Percentiles rank a stretch among this genome's conserved stretches.
Evolutionary conservation across 352 stramenopile genomes (phyloP).

Genomic region (Globisporangium paddicum): DNA sequence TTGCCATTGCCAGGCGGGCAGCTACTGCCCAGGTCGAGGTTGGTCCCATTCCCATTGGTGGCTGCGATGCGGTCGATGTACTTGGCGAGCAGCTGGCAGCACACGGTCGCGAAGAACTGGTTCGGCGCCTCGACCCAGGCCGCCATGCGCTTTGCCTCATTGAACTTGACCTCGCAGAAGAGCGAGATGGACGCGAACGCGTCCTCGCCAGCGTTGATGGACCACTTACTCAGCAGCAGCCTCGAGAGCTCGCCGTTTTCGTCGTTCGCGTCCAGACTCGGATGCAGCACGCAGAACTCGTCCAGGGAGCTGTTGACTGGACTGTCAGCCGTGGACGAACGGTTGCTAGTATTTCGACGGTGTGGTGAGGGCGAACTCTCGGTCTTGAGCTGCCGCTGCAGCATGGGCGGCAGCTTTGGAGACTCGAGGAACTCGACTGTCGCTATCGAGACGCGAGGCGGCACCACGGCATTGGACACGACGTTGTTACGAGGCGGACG

Average conservation of each 20-base stretch:
- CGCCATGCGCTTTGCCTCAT: conserved; percentile 69
- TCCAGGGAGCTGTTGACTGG: conserved; percentile 6
- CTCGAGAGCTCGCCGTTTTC: conserved; percentile 52
- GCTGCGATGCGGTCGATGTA: conserved; percentile 34
- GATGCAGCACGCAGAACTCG: conserved; percentile 55
- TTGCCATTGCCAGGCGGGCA: neutral
- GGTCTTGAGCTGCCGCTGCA: conserved; percentile 19
- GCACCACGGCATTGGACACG: conserved; percentile 9
- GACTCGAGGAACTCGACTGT: conserved; percentile 32
- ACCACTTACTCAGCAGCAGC: conserved; percentile 68
- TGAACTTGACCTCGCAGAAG: conserved; percentile 80
- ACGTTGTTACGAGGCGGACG: conserved; percentile 4
- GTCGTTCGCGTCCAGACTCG: conserved; percentile 47
- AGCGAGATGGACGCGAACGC: conserved; percentile 59
- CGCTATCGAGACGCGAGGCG: conserved; percentile 26
- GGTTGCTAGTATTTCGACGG: neutral
- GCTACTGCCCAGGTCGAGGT: conserved; percentile 2
- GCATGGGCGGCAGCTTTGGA: conserved; percentile 30
- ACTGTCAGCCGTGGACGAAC: conserved; percentile 4
- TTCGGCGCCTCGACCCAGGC: conserved; percentile 70
- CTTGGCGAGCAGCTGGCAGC: conserved; percentile 62
- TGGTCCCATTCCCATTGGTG: conserved; percentile 4
- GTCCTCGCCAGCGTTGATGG: conserved; percentile 42
- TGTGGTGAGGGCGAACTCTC: neutral
- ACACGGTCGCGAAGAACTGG: conserved; percentile 68